phyloP scores from a whole-genome alignment of 176 grass and related monocot genomes.

The Oryza rufipogon region DNA sequence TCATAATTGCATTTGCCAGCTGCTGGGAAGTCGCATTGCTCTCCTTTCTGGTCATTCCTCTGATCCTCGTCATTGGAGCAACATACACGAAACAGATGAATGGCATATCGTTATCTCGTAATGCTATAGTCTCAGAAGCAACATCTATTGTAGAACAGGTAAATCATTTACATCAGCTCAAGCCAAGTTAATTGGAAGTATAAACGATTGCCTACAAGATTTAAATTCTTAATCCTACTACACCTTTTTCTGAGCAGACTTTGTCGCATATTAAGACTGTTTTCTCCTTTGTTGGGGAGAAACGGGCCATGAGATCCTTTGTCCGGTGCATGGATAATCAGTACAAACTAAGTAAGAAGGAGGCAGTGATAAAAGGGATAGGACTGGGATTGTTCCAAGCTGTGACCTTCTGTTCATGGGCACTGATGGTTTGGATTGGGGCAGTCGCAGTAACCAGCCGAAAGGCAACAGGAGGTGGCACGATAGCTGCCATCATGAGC shows the following conservation, averaged over 20 bases:
- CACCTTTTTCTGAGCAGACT: conserved; percentile 40
- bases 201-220: neutral
- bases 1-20: conserved; percentile 46
- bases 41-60: conserved; percentile 44
- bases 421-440: conserved; percentile 58
- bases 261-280: conserved; percentile 54
- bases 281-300: conserved; percentile 58
- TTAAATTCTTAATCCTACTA: conserved; percentile 13
- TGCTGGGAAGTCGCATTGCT: conserved; percentile 59
- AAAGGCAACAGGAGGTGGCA: conserved; percentile 48
- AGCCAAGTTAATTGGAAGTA: neutral
- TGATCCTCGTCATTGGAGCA: conserved; percentile 52
- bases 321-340: conserved; percentile 40
- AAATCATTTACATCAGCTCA: neutral
- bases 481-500: conserved; percentile 58
- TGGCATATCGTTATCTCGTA: conserved; percentile 29
- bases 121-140: conserved; percentile 44
- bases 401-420: conserved; percentile 61
- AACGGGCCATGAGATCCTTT: conserved; percentile 42
- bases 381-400: conserved; percentile 54
- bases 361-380: conserved; percentile 50
- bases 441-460: conserved; percentile 45
- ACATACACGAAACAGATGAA: conserved; percentile 50
- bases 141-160: conserved; percentile 62
- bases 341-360: conserved; percentile 52